Evolutionary conservation across 139 green algal species (phyloP), one percentile per base, ranked within the genome.

Genomic region (Chlamydomonas incerta): DNA sequence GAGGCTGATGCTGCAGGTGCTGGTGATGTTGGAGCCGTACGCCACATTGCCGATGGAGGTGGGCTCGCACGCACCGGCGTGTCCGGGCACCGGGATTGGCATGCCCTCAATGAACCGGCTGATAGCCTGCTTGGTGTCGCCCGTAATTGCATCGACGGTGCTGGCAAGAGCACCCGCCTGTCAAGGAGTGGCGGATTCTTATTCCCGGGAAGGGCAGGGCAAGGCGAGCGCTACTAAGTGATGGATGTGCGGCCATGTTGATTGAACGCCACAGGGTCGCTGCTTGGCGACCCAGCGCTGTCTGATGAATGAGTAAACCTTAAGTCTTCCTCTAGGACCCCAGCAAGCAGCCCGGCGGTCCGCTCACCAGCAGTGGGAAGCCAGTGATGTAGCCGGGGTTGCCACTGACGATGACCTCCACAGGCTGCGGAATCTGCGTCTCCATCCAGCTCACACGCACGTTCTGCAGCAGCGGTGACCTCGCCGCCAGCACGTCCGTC

Each of bases 11-110:
- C 50, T 52, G 79, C 91, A 94, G n/a, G 65, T 73, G 83, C 52
- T 83, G 47, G 60, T 94, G n/a, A 73, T 73, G 81, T 94, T 94
- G 76, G 73, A 81, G n/a, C 91, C 88, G 69, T 86, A 94, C 10
- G 71, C 33, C 1, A 86, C 81, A 46, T 20, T 23, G 0, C 0
- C 29, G 10, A 82, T 57, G 9, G 65, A 37, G 1, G 63, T 72
- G 74, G 71, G 17, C 2, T 63, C 74, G 74, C 91, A 94, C 11
- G 31, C 52, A 28, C 91, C 91, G 68, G 73, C 70, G 8, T 33
- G 21, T 4, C 57, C 60, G 5, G 87, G 67, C 21, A 55, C 70
- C 10, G 88, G 83, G 31, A 93, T 46, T 6, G 72, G 83, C 73
- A 93, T 35, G 23, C 90, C 90, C 5, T 31, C 55, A 21, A 62